Base-by-base conservation (phyloP, 768 basidiomycete species). In the Galerina marginata region DNA sequence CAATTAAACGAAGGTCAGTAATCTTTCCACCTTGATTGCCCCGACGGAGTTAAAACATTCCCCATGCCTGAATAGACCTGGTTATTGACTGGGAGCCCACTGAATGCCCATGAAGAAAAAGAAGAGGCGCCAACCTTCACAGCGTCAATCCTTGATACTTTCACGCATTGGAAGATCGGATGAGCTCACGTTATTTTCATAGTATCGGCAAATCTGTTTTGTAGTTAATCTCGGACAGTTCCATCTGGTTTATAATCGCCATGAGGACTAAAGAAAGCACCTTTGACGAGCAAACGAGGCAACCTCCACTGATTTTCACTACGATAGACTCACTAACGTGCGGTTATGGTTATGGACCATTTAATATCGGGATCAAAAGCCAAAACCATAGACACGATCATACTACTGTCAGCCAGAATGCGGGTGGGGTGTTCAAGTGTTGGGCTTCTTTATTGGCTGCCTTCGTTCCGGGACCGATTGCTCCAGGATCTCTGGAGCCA, bases 1-100 rank as follows among this genome's bases (percentile, higher is more conserved):
- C 72, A 64, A 3, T 74, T 86, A 4, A 84, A 90, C 65, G 79
- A 86, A 77, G 80, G 87, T 75, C 59, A 64, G 78, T 65, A 26
- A 9, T 1, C 40, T 49, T 29, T 45, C 29, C 5, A 42, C n/a
- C 9, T 25, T 26, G 20, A 25, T 38, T 23, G 10, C n/a, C 39
- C 9, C 25, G 33, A 14, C 36, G 12, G 25, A 45, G 43, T 42
- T 37, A 33, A 65, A 6, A 44, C 45, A 26, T 58, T 29, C 29
- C 48, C 58, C 0, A 60, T 39, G 14, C 15, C 47, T 50, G 12
- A 42, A 40, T 63, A 78, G 77, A 69, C 40, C 64, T 82, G 29
- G 73, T 80, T 2, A 82, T 79, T 42, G 80, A 81, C 64, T 81
- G 79, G 80, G 77, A 73, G 47, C 68, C 67, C 14, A 69, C 69